phyloP scores from a whole-genome alignment of 139 green algal genomes.

The Auxenochlorella pyrenoidosa region DNA sequence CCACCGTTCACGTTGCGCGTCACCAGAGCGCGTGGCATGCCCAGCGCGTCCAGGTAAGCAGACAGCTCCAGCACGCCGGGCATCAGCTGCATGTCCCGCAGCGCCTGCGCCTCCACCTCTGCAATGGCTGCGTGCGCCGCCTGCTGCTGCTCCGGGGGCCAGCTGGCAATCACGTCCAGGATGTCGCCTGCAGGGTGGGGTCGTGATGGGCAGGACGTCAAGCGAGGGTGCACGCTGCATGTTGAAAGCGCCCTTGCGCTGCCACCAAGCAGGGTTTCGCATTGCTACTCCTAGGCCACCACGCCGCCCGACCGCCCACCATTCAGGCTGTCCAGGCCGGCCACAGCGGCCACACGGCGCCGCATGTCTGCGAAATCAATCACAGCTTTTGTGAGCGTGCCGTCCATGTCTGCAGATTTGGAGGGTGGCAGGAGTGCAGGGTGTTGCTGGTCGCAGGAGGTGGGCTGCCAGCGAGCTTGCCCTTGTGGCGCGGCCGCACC shows the following conservation, averaged over 20 bases:
- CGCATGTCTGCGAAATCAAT: constrained; percentile 54
- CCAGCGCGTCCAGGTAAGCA: constrained; percentile 57
- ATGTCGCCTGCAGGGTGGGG: constrained; percentile 33
- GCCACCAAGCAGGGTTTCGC: too few relatives aligned
- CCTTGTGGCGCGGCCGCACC: too few relatives aligned
- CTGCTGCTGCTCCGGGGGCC: neutral
- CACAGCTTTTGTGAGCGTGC: constrained; percentile 18
- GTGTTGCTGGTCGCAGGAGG: too few relatives aligned
- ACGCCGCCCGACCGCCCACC: too few relatives aligned
- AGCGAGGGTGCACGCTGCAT: neutral
- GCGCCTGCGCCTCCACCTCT: constrained; percentile 57
- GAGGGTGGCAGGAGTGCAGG: too few relatives aligned
- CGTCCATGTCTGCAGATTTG: constrained; percentile 34
- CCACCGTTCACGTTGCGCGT: constrained; percentile 69
- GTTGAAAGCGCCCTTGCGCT: too few relatives aligned
- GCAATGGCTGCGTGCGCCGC: constrained; percentile 25
- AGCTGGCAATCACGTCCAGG: constrained; percentile 32
- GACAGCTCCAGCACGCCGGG: constrained; percentile 76
- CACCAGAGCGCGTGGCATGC: constrained; percentile 70
- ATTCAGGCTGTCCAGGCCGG: neutral
- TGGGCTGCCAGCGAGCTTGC: too few relatives aligned
- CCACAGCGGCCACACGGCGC: neutral
- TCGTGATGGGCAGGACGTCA: neutral
- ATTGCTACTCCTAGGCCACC: too few relatives aligned
- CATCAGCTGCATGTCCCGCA: constrained; percentile 82